Percentiles rank a stretch among this genome's conserved stretches.
Conservation (phyloP, 305 asterid genomes). For the Nicotiana rustica region DNA sequence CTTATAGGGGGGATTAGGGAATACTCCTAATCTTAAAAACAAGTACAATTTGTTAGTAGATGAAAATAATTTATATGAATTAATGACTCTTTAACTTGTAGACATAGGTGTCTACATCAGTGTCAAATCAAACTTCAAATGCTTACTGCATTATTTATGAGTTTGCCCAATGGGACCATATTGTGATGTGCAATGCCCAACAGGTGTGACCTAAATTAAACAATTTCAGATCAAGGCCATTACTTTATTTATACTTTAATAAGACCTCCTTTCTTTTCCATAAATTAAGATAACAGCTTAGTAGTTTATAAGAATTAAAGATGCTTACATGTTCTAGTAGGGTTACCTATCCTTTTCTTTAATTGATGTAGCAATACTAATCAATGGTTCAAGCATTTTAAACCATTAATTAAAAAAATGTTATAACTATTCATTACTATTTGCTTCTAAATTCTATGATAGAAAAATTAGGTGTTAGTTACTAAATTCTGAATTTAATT, state of each 20-base stretch:
- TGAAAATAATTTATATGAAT: neutral
- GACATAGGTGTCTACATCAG: constrained; percentile 12
- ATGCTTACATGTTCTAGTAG: neutral
- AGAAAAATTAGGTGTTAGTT: too few relatives aligned
- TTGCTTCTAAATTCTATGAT: too few relatives aligned
- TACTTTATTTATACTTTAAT: constrained; percentile 9
- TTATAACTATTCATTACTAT: too few relatives aligned
- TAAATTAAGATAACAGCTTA: constrained; percentile 14
- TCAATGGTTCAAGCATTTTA: neutral
- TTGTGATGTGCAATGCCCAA: neutral
- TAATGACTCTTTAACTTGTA: too few relatives aligned
- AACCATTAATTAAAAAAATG: too few relatives aligned
- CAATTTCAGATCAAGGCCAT: constrained; percentile 13
- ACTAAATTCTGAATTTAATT: too few relatives aligned
- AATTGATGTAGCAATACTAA: neutral
- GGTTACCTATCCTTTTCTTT: neutral
- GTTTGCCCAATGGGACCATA: constrained; percentile 27
- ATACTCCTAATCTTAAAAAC: neutral
- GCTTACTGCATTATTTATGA: constrained; percentile 10
- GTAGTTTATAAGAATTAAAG: neutral
- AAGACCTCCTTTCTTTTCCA: neutral
- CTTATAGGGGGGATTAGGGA: constrained; percentile 6
- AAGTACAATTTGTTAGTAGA: neutral
- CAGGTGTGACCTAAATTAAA: constrained; percentile 1
- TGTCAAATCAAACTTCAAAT: constrained; percentile 25